A percentile compares a stretch with the other conserved stretches of the same genome.
Conservation (phyloP, 495 filamentous ascomycete genomes). For the Trichocladium antarcticum region DNA sequence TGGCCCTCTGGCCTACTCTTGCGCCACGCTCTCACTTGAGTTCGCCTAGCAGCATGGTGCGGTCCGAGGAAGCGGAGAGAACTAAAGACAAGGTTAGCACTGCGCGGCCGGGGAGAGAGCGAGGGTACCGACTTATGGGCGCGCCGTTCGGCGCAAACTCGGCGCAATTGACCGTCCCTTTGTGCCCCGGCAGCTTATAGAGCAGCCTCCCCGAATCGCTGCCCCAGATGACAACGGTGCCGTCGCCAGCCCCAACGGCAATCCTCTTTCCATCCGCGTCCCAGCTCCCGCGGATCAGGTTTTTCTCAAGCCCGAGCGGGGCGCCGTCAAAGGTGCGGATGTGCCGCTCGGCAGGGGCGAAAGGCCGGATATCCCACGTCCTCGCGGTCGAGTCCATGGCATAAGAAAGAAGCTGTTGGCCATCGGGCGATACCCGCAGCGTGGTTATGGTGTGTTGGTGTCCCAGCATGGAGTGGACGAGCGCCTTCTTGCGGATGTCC, state of each 20-base stretch:
- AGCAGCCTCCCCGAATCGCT: slow-evolving; percentile 68
- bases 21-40: slow-evolving; percentile 34
- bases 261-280: slow-evolving; percentile 76
- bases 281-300: slow-evolving; percentile 86
- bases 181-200: slow-evolving; percentile 92
- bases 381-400: slow-evolving; percentile 86
- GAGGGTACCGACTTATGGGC: slow-evolving; percentile 65
- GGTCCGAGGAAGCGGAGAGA: slow-evolving; percentile 76
- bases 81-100: slow-evolving; percentile 44
- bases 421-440: slow-evolving; percentile 79
- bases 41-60: slow-evolving; percentile 67
- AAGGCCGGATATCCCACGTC: slow-evolving; percentile 94
- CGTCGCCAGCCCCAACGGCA: slow-evolving; percentile 80
- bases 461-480: slow-evolving; percentile 77
- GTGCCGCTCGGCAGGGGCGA: slow-evolving; percentile 76
- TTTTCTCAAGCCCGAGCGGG: slow-evolving; percentile 77
- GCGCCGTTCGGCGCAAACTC: slow-evolving; percentile 74
- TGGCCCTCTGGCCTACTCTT: background rate
- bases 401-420: slow-evolving; percentile 80
- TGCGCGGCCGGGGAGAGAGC: background rate
- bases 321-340: slow-evolving; percentile 83
- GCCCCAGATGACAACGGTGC: slow-evolving; percentile 86
- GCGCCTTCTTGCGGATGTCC: slow-evolving; percentile 83
- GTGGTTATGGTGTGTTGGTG: slow-evolving; percentile 91
- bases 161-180: slow-evolving; percentile 90